Conservation (phyloP, 2,329 filamentous ascomycete genomes). For the Pseudocercospora macadamiae region DNA sequence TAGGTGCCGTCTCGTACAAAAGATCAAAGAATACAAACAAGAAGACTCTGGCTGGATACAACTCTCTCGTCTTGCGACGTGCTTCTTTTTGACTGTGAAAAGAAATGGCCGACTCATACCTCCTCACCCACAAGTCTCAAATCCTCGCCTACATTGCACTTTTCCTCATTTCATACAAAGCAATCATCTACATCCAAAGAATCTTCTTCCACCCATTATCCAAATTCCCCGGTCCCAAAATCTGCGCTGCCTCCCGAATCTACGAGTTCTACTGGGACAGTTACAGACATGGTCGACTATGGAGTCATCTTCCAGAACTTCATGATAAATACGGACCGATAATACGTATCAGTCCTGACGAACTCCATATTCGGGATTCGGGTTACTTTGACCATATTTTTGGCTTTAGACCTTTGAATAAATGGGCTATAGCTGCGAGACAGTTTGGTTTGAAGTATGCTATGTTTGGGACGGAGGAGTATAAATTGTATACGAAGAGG, state of each 20-base stretch:
- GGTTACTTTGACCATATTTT: conserved; percentile 15
- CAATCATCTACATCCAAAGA: neutral
- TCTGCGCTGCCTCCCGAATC: conserved; percentile 11
- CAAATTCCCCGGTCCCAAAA: conserved; percentile 45
- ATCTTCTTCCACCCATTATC: conserved; percentile 47
- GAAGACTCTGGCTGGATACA: too few species aligned
- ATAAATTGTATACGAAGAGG: conserved; percentile 10
- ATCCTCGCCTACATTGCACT: neutral
- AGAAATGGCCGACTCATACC: conserved; percentile 1
- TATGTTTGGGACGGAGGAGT: conserved; percentile 18
- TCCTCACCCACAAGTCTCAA: neutral
- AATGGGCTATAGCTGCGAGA: conserved; percentile 9
- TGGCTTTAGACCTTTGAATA: conserved; percentile 12
- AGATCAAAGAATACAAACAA: neutral
- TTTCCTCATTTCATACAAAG: neutral
- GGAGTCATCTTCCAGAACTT: neutral
- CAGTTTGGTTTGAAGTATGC: conserved; percentile 12
- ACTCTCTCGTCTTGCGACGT: too few species aligned
- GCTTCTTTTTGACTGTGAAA: too few species aligned
- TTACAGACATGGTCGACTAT: neutral
- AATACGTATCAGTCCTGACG: conserved; percentile 42
- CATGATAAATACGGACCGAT: conserved; percentile 35
- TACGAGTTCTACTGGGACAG: neutral
- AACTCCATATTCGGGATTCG: conserved; percentile 43
- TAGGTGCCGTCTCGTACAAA: too few species aligned